Evolutionary conservation across 2,329 filamentous ascomycete genomes (phyloP).

Genomic region (Elsinoe australis): DNA sequence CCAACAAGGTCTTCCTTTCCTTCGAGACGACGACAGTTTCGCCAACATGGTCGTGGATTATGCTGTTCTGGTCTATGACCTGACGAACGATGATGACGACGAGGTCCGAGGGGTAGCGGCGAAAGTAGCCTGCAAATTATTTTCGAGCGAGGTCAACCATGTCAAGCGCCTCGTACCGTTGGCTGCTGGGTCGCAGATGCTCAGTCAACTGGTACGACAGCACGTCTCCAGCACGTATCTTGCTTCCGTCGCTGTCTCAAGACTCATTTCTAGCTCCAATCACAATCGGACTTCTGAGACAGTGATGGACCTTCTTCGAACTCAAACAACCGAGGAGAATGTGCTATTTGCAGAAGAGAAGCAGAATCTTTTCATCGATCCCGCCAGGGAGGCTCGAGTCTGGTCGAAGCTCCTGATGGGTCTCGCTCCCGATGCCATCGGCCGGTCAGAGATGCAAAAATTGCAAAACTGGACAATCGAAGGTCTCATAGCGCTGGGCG

Average conservation of each 20-base stretch:
- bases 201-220: conserved; percentile 27
- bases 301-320: conserved; percentile 26
- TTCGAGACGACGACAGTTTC: background rate
- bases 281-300: conserved; percentile 22
- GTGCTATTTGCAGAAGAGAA: conserved; percentile 81
- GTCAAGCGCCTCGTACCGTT: conserved; percentile 39
- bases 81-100: conserved; percentile 84
- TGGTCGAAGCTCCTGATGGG: conserved; percentile 53
- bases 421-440: conserved; percentile 26
- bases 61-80: conserved; percentile 63
- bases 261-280: conserved; percentile 4
- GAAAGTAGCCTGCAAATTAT: conserved; percentile 40
- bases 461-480: conserved; percentile 42
- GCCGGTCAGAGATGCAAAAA: conserved; percentile 22
- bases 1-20: background rate
- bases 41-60: conserved; percentile 41
- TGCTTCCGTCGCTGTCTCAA: conserved; percentile 1
- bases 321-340: conserved; percentile 45
- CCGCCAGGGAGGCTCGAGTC: conserved; percentile 62
- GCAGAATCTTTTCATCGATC: conserved; percentile 88
- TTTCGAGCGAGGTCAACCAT: conserved; percentile 27
- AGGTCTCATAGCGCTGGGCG: conserved; percentile 42
- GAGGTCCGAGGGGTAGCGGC: conserved; percentile 67
- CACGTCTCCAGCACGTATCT: background rate
- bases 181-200: conserved; percentile 39